Conservation (phyloP, 108 stramenopile genomes). For the Parietichytrium sp. region DNA sequence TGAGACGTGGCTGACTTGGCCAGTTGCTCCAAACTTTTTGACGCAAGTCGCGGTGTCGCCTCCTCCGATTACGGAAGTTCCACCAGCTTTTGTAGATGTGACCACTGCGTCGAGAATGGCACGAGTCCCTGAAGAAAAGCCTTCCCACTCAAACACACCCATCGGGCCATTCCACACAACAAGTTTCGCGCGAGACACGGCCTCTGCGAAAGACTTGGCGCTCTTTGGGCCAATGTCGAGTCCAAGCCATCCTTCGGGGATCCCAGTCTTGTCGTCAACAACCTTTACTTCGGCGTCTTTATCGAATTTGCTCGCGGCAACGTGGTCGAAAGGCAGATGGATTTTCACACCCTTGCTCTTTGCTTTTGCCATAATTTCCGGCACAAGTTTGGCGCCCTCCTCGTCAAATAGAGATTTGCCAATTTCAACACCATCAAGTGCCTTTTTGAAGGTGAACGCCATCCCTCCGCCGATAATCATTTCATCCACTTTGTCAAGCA, state of each 20-base stretch:
- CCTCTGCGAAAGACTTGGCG: constrained; percentile 70
- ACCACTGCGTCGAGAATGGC: constrained; percentile 3
- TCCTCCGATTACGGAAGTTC: constrained; percentile 93
- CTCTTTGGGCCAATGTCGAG: constrained; percentile 92
- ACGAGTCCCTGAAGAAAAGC: constrained; percentile 69
- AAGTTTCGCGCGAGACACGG: constrained; percentile 77
- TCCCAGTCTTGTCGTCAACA: constrained; percentile 76
- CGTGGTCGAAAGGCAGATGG: constrained; percentile 83
- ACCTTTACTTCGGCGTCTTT: constrained; percentile 79
- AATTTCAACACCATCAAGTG: constrained; percentile 75
- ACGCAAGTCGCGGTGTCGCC: constrained; percentile 70
- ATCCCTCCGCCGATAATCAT: constrained; percentile 92
- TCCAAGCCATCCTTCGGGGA: constrained; percentile 90
- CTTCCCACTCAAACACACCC: constrained; percentile 92
- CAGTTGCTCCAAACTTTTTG: constrained; percentile 28
- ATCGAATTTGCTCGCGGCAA: constrained; percentile 85
- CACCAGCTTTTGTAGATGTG: constrained; percentile 63
- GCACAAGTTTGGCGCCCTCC: constrained; percentile 82
- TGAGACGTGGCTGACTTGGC: constrained; percentile 22
- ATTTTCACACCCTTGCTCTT: constrained; percentile 90
- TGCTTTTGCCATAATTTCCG: constrained; percentile 83
- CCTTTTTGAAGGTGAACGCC: constrained; percentile 97
- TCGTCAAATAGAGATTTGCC: constrained; percentile 84
- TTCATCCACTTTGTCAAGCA: constrained; percentile 89
- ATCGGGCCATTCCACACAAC: constrained; percentile 94